Percentiles rank a stretch among this genome's conserved stretches.
Conservation (phyloP, 2,329 filamentous ascomycete species). For the Claviceps pazoutovae region DNA sequence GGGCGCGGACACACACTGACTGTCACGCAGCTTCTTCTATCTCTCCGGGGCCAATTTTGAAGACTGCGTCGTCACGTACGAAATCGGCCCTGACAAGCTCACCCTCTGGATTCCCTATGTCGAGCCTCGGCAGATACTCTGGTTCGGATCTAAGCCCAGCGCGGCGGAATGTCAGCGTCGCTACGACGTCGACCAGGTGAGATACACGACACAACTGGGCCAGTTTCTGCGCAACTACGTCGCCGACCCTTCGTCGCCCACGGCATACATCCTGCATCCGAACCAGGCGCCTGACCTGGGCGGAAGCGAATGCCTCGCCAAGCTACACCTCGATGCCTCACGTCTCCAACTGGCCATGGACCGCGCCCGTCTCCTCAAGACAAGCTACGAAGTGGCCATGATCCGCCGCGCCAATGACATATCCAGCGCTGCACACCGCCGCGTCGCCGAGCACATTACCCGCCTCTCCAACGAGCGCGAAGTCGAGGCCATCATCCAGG, state of each 20-base stretch:
- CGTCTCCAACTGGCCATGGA: constrained; percentile 61
- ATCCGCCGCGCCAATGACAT: constrained; percentile 72
- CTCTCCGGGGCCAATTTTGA: constrained; percentile 40
- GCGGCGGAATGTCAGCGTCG: constrained; percentile 44
- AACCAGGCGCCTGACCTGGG: constrained; percentile 23
- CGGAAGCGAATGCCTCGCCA: constrained; percentile 5
- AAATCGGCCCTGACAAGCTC: constrained; percentile 45
- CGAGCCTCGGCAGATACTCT: constrained; percentile 47
- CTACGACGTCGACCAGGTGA: constrained; percentile 59
- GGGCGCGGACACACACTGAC: not conserved
- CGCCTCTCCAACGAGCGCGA: constrained; percentile 64
- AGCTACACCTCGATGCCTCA: constrained; percentile 30
- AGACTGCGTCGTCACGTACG: constrained; percentile 42
- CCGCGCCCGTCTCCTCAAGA: constrained; percentile 67
- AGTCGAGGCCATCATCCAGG: constrained; percentile 64
- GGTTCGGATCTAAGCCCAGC: constrained; percentile 47
- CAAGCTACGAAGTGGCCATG: constrained; percentile 69
- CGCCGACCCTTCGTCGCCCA: constrained; percentile 24
- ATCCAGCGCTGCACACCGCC: constrained; percentile 62
- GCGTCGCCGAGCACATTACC: constrained; percentile 51
- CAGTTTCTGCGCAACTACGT: constrained; percentile 27
- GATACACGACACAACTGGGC: constrained; percentile 41
- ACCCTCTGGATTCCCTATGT: constrained; percentile 62
- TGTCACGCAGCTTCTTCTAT: constrained; percentile 39
- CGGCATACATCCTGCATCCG: constrained; percentile 32